Conservation (phyloP, 163 green algal species). For the Scenedesmus sp. region DNA sequence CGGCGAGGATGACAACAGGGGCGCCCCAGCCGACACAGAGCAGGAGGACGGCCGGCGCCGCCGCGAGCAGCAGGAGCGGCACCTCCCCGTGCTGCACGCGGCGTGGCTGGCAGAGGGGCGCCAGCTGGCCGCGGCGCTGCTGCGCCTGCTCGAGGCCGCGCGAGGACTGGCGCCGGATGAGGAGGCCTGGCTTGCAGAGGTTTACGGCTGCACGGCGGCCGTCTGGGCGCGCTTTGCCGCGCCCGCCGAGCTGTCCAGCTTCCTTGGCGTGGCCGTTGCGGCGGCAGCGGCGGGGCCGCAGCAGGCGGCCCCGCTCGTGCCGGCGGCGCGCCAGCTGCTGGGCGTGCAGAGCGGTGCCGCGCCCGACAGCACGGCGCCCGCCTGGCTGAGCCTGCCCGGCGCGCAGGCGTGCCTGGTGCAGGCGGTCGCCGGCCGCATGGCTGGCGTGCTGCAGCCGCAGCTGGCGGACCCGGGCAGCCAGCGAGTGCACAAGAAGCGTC, state of each 20-base stretch:
- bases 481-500: too few relatives aligned
- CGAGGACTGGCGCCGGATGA: too few relatives aligned
- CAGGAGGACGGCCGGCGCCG: too few relatives aligned
- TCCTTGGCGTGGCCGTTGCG: background rate
- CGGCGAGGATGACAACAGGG: too few relatives aligned
- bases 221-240: conserved; percentile 11
- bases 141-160: background rate
- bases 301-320: background rate
- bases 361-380: conserved; percentile 7
- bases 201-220: too few relatives aligned
- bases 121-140: background rate
- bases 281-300: too few relatives aligned
- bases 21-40: too few relatives aligned
- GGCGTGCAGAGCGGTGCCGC: background rate
- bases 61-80: too few relatives aligned
- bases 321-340: conserved; percentile 5
- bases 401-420: conserved; percentile 7
- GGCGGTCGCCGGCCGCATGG: background rate
- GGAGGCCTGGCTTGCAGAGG: too few relatives aligned
- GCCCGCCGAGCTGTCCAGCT: background rate
- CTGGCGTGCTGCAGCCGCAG: background rate
- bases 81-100: too few relatives aligned
- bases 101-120: background rate
- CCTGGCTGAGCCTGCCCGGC: background rate
- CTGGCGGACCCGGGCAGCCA: too few relatives aligned